A percentile compares a stretch with the other conserved stretches of the same genome.
phyloP scores from a whole-genome alignment of 2,329 filamentous ascomycete genomes.

The Sarocladium brachiariae region DNA sequence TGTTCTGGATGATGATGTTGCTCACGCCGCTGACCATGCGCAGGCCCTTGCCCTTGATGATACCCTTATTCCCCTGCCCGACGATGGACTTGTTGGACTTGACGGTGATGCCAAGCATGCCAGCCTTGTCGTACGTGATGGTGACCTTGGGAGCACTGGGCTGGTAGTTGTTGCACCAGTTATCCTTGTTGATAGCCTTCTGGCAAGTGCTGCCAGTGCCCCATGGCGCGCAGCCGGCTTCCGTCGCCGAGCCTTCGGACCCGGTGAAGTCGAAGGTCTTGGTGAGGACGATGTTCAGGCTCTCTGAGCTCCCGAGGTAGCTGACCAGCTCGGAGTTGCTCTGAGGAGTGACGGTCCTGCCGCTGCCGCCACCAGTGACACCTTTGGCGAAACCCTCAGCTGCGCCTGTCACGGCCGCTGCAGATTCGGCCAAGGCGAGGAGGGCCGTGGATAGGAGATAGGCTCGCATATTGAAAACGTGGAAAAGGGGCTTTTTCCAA shows the following conservation, averaged over 20 bases:
- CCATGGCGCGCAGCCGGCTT: constrained; percentile 51
- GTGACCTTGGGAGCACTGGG: constrained; percentile 11
- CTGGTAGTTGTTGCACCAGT: constrained; percentile 13
- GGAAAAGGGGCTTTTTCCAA: no score
- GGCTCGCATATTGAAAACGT: background rate
- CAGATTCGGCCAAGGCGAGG: constrained; percentile 18
- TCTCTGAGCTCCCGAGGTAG: constrained; percentile 46
- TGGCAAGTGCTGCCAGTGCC: constrained; percentile 48
- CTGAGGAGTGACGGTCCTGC: constrained; percentile 44
- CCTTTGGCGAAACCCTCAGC: constrained; percentile 39
- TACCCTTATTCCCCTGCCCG: constrained; percentile 42
- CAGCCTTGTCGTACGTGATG: constrained; percentile 22
- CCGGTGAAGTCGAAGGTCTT: constrained; percentile 50
- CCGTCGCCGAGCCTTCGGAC: constrained; percentile 45
- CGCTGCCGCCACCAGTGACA: constrained; percentile 53
- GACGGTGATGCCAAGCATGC: constrained; percentile 35
- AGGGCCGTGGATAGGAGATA: background rate
- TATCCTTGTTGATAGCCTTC: constrained; percentile 23
- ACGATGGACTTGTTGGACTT: constrained; percentile 49
- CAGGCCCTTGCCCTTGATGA: constrained; percentile 53
- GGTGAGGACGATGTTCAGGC: constrained; percentile 52
- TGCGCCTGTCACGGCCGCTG: constrained; percentile 27
- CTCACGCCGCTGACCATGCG: constrained; percentile 37
- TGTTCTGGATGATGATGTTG: constrained; percentile 57
- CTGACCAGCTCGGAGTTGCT: constrained; percentile 49